Base-by-base conservation (phyloP, 148 eudicot species). In the Camellia lanceoleosa region DNA sequence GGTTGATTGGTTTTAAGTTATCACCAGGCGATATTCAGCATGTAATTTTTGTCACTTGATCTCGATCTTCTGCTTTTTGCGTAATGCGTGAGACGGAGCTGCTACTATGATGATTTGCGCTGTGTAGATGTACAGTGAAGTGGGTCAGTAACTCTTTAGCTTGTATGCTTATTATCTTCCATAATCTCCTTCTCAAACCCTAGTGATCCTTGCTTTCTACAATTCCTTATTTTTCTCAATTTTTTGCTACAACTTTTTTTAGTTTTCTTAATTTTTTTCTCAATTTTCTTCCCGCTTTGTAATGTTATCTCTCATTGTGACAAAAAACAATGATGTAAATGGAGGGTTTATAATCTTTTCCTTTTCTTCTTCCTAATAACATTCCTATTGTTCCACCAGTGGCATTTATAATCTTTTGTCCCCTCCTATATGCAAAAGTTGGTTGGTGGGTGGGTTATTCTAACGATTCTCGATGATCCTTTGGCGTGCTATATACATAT, bases 361-460 rank as follows among this genome's bases (percentile, higher is more conserved):
- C n/a, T n/a, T n/a, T n/a, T n/a, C n/a, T n/a, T n/a, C n/a, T n/a
- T n/a, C n/a, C n/a, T n/a, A n/a, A n/a, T n/a, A n/a, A n/a, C n/a
- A n/a, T n/a, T n/a, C n/a, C n/a, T n/a, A n/a, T n/a, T n/a, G n/a
- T n/a, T n/a, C n/a, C 72, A 1, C n/a, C n/a, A n/a, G 49, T 59
- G 68, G 68, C 55, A 79, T 79, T 79, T 67, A 38, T 41, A 9
- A 68, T 68, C 69, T 58, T 42, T 62, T 20, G 51, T 5, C 12
- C 51, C 63, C 59, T 20, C 2, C 65, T n/a, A 14, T 62, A 52
- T 85, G 60, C 90, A 97, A 98, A n/a, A n/a, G 94, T 94, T 74
- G 98, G 99, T 62, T 97, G 98, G 99, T 97, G 99, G 99, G 91
- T 91, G 75, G 99, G 98, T 56, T 90, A 75, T 87, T 91, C 95